Base-by-base conservation (phyloP, 306 rosid species). In the Cucurbita pepo region DNA sequence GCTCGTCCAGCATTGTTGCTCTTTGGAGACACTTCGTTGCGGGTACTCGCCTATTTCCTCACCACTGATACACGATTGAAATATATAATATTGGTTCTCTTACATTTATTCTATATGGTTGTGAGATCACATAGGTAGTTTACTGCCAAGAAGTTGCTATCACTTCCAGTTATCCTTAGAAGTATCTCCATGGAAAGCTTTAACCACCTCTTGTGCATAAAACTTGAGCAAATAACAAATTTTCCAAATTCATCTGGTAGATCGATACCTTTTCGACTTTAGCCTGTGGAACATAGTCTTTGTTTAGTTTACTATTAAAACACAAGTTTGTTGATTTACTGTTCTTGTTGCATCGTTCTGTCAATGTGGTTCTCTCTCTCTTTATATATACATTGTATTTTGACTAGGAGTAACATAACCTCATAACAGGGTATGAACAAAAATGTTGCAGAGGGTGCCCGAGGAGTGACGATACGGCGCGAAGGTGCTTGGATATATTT, bases 391-490 rank as follows among this genome's bases (percentile, higher is more conserved):
- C 22, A 44, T 45, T 41, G 78, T 75, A 22, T 69, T 80, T 85
- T 82, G 71, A 86, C 84, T 80, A 81, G 82, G 78, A 87, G 74
- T 86, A 76, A 73, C 34, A 30, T 69, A 83, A 85, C 78, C 81
- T 83, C 73, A 73, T 86, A 89, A 79, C 85, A 86, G 88, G 92
- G 74, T 81, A 76, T 90, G 84, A 87, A 90, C 87, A 77, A 78
- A 78, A 77, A 87, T 88, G 72, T 84, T 89, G 90, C 97, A 94
- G 96, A 85, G 98, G 97, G 75, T 89, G 92, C 80, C 88, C 88
- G 1, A 89, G 89, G 82, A 94, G 97, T 54, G 88, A 89, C 73
- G 57, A 65, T 72, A 85, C 91, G 71, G 87, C 86, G 4, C 94
- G 90, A 51, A 83, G 95, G 75, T 90, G 95, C 88, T 83, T 90